Conservation (phyloP, 768 basidiomycete species). For the Pulveroboletus sp. region DNA sequence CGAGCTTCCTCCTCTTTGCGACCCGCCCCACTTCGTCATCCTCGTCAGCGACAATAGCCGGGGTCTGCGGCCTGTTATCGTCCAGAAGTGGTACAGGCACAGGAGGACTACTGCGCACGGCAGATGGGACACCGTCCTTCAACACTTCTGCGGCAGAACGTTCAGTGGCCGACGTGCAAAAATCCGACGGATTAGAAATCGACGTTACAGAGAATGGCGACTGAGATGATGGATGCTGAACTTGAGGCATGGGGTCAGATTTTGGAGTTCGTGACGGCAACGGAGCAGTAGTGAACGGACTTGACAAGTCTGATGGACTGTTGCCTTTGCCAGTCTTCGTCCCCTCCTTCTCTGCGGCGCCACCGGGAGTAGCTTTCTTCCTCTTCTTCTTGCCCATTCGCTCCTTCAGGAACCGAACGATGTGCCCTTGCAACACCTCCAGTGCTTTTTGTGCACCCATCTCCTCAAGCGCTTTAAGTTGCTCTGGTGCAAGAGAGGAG, state of each 20-base stretch:
- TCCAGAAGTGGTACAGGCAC: constrained; percentile 33
- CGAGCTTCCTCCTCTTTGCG: constrained; percentile 50
- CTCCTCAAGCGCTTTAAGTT: constrained; percentile 71
- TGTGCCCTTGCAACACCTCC: constrained; percentile 77
- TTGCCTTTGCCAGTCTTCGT: constrained; percentile 38
- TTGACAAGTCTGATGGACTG: constrained; percentile 24
- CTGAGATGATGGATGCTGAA: constrained; percentile 2
- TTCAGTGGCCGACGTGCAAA: constrained; percentile 5
- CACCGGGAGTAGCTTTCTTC: constrained; percentile 36
- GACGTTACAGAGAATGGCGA: not conserved
- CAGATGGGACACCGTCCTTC: constrained; percentile 18
- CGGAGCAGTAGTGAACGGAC: constrained; percentile 49
- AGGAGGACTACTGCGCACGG: constrained; percentile 22
- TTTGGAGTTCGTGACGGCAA: constrained; percentile 27
- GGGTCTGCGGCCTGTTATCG: constrained; percentile 35
- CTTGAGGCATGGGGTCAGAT: not conserved
- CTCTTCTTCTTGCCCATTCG: constrained; percentile 43
- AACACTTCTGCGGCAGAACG: constrained; percentile 1
- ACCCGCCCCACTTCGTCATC: constrained; percentile 50
- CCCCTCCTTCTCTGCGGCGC: constrained; percentile 38
- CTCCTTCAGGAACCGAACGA: constrained; percentile 84
- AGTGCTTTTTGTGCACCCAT: constrained; percentile 83
- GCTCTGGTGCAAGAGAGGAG: constrained; percentile 67
- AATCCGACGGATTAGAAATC: constrained; percentile 9
- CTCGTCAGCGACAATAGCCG: constrained; percentile 64